Percentiles rank a stretch among this genome's conserved stretches.
Evolutionary conservation across 768 basidiomycete genomes (phyloP).

Genomic region (Neoboletus subvelutipes): DNA sequence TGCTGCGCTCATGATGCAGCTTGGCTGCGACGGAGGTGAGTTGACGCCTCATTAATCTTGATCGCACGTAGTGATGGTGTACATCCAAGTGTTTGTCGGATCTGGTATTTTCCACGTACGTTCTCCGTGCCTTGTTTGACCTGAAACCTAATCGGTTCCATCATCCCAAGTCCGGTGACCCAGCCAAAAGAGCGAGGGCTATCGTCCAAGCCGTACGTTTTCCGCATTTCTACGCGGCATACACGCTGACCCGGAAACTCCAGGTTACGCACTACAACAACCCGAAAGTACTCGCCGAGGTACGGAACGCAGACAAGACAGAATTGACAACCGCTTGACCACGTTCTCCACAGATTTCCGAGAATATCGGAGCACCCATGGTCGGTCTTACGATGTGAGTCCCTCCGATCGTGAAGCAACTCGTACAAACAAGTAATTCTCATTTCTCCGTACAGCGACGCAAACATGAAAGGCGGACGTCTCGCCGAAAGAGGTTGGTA

Average conservation of each 20-base stretch:
- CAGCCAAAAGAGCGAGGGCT: constrained; percentile 89
- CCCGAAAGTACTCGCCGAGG: constrained; percentile 86
- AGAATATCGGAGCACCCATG: constrained; percentile 89
- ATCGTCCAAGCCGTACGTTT: constrained; percentile 89
- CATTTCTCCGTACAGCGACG: constrained; percentile 43
- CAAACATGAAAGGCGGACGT: constrained; percentile 68
- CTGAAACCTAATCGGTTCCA: constrained; percentile 1
- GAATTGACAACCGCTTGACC: neutral
- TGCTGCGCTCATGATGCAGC: constrained; percentile 98
- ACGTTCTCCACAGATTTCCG: constrained; percentile 54
- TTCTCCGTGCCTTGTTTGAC: constrained; percentile 8
- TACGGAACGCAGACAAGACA: constrained; percentile 29
- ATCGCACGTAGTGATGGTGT: neutral
- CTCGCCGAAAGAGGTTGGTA: constrained; percentile 70
- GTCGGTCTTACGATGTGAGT: constrained; percentile 86
- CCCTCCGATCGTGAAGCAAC: constrained; percentile 1
- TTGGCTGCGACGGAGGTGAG: constrained; percentile 94
- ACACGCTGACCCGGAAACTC: constrained; percentile 5
- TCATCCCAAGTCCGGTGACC: constrained; percentile 73
- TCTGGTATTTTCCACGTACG: constrained; percentile 94
- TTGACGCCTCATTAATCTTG: constrained; percentile 3
- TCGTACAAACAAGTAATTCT: neutral
- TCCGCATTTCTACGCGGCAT: constrained; percentile 2
- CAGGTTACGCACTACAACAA: constrained; percentile 95
- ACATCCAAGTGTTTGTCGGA: constrained; percentile 83